phyloP scores from a whole-genome alignment of 176 grass and related monocot genomes.

The Tillandsia leiboldiana region DNA sequence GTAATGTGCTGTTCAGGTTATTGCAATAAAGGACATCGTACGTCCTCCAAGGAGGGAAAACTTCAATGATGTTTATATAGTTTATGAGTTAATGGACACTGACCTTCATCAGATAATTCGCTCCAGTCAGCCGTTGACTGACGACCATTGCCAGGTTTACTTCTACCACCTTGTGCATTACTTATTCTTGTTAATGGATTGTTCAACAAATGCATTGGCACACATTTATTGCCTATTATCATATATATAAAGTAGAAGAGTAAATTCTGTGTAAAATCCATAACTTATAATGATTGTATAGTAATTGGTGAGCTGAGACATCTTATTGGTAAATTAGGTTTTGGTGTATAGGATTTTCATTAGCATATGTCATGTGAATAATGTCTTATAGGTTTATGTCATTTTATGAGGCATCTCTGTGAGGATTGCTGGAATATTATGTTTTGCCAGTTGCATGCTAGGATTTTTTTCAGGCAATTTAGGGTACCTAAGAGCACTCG shows the following conservation, averaged over 20 bases:
- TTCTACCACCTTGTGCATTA: neutral
- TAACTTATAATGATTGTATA: neutral
- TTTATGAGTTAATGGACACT: constrained; percentile 92
- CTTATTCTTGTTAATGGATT: neutral
- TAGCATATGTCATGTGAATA: neutral
- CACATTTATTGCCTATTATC: neutral
- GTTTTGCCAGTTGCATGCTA: no score
- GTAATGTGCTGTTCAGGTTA: constrained; percentile 33
- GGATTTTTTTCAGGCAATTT: no score
- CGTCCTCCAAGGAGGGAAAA: constrained; percentile 80
- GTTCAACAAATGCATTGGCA: neutral
- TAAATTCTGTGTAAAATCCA: neutral
- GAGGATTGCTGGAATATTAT: no score
- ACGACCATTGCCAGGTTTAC: constrained; percentile 88
- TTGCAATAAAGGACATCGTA: constrained; percentile 96
- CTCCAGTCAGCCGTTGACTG: constrained; percentile 79
- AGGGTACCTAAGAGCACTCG: no score
- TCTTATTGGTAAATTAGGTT: no score
- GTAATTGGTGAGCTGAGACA: no score
- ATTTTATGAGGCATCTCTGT: no score
- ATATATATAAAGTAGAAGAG: neutral
- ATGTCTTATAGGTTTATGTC: no score
- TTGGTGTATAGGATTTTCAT: neutral
- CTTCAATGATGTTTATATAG: constrained; percentile 97
- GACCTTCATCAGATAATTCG: constrained; percentile 89